A percentile compares a stretch with the other conserved stretches of the same genome.
These are phyloP conservation scores for Boletus subparvulus DNA, from an alignment of 768 basidiomycete genomes.

Conservation along the genomic window DNA sequence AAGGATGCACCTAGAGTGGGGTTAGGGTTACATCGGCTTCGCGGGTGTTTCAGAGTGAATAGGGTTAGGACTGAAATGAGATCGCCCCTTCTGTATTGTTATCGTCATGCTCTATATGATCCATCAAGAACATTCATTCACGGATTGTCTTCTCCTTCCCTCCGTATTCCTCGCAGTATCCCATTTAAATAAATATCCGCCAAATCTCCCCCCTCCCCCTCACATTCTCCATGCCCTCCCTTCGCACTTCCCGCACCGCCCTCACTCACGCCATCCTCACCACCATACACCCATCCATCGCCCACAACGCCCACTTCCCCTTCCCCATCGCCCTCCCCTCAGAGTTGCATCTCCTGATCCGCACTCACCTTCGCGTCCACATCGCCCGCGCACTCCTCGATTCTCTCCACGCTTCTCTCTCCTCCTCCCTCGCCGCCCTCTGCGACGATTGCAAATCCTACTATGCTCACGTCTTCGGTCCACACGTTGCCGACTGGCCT, in stretches of 20 bases:
- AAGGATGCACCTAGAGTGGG: slow-evolving; percentile 29
- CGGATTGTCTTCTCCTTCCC: slow-evolving; percentile 13
- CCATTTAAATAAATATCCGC: slow-evolving; percentile 22
- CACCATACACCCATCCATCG: slow-evolving; percentile 44
- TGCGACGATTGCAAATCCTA: slow-evolving; percentile 52
- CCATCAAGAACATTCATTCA: background rate
- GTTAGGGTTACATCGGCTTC: slow-evolving; percentile 33
- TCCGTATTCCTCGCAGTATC: slow-evolving; percentile 26
- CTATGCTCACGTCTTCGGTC: slow-evolving; percentile 54
- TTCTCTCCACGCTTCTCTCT: slow-evolving; percentile 44
- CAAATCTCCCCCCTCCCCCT: background rate
- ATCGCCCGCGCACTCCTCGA: slow-evolving; percentile 43
- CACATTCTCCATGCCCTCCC: slow-evolving; percentile 14
- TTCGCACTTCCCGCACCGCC: slow-evolving; percentile 39
- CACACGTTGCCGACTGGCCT: slow-evolving; percentile 53
- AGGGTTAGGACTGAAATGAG: background rate
- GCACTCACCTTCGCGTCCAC: slow-evolving; percentile 44
- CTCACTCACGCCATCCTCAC: slow-evolving; percentile 57
- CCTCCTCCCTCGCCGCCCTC: slow-evolving; percentile 30
- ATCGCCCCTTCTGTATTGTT: slow-evolving; percentile 21
- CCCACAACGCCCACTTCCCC: slow-evolving; percentile 25
- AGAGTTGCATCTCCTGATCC: slow-evolving; percentile 55
- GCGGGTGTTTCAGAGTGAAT: background rate
- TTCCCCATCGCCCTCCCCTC: slow-evolving; percentile 39
- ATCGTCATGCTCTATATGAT: background rate